phyloP scores from a whole-genome alignment of 208 protist species.

The Acanthamoeba lenticulata region DNA sequence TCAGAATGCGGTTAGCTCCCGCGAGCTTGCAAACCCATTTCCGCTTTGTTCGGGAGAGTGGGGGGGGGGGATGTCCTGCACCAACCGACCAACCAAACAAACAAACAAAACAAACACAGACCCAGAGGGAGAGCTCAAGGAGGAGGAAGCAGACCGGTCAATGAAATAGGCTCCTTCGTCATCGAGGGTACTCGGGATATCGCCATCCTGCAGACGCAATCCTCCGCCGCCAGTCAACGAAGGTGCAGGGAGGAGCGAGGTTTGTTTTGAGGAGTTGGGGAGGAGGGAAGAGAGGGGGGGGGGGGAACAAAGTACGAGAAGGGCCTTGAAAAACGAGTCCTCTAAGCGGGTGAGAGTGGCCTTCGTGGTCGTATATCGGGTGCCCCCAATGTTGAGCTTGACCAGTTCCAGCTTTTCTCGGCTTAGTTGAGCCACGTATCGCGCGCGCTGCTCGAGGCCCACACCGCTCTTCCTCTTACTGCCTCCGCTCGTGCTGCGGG shows the following conservation, averaged over 20 bases:
- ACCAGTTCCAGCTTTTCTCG: neutral
- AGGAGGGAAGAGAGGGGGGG: neutral
- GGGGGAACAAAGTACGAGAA: conserved; percentile 1
- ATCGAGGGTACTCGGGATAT: conserved; percentile 39
- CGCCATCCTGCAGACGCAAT: neutral
- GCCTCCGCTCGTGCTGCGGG: neutral
- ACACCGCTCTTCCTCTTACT: neutral
- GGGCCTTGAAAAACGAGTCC: conserved; percentile 6
- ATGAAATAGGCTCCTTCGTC: conserved; percentile 25
- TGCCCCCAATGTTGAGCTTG: conserved; percentile 42
- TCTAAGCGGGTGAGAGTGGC: conserved; percentile 22
- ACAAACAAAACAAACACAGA: no score
- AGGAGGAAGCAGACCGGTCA: neutral
- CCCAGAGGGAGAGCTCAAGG: neutral
- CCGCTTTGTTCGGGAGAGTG: no score
- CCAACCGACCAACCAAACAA: no score
- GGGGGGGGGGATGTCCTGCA: no score
- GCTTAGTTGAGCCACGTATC: neutral
- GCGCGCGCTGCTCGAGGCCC: neutral
- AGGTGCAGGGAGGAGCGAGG: neutral
- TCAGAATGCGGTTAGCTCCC: no score
- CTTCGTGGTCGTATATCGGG: conserved; percentile 34
- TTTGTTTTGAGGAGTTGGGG: neutral
- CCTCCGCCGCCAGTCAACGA: neutral
- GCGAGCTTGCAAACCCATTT: no score